A percentile compares a stretch with the other conserved stretches of the same genome.
phyloP scores from a whole-genome alignment of 2,329 filamentous ascomycete species.

The Trichoderma breve region DNA sequence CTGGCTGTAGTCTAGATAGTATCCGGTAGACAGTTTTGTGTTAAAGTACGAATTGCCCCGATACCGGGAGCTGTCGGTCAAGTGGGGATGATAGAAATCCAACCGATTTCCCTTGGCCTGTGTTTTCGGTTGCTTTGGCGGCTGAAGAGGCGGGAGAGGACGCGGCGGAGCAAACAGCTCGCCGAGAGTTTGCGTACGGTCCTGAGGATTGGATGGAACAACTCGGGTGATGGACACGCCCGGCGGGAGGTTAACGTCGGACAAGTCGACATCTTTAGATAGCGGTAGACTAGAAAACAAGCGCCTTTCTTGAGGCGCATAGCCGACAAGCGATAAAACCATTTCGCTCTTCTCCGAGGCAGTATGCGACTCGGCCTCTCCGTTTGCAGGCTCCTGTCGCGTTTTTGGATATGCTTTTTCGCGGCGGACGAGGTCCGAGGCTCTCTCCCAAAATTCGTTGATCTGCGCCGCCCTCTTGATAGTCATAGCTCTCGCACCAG shows the following conservation, averaged over 20 bases:
- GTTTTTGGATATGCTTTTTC: slow-evolving; percentile 53
- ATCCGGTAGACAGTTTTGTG: slow-evolving; percentile 62
- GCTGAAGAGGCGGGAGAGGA: slow-evolving; percentile 62
- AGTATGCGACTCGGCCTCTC: slow-evolving; percentile 40
- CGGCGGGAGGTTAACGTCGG: slow-evolving; percentile 61
- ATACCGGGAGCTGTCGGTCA: slow-evolving; percentile 54
- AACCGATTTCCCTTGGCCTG: slow-evolving; percentile 61
- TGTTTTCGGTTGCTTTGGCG: slow-evolving; percentile 69
- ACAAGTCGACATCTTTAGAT: slow-evolving; percentile 32
- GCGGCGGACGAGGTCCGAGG: slow-evolving; percentile 60
- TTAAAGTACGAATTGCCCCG: slow-evolving; percentile 62
- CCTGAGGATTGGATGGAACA: slow-evolving; percentile 36
- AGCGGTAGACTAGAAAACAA: slow-evolving; percentile 78
- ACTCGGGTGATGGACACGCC: slow-evolving; percentile 58
- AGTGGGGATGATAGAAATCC: slow-evolving; percentile 53
- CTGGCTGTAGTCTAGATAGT: slow-evolving; percentile 70
- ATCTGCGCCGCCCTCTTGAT: slow-evolving; percentile 45
- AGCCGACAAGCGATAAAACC: slow-evolving; percentile 75
- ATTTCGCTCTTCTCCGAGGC: slow-evolving; percentile 46
- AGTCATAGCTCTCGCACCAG: slow-evolving; percentile 29
- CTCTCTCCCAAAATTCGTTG: slow-evolving; percentile 59
- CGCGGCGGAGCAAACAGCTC: slow-evolving; percentile 71
- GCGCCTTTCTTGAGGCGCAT: slow-evolving; percentile 70
- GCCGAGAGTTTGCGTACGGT: slow-evolving; percentile 64
- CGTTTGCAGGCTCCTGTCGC: slow-evolving; percentile 39